These are phyloP conservation scores for Metschnikowia henanensis DNA, from an alignment of 805 yeast species.

Conservation along the genomic window DNA sequence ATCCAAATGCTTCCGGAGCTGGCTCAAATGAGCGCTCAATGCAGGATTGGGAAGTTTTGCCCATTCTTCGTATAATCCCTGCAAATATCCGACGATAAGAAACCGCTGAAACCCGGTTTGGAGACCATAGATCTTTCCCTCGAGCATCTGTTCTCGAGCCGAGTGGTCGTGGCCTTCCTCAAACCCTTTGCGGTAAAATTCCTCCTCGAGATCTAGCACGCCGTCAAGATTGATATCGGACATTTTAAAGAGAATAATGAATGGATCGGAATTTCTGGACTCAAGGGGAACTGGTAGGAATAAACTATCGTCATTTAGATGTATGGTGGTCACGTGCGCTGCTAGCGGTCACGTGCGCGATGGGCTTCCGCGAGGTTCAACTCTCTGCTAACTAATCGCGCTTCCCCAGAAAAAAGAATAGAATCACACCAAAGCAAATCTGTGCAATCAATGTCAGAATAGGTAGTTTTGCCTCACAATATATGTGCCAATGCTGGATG, in stretches of 20 bases:
- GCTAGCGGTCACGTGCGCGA: neutral
- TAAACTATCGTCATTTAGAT: no score
- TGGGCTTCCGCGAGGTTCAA: no score
- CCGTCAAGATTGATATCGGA: conserved; percentile 42
- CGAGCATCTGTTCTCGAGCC: conserved; percentile 55
- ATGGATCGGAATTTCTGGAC: no score
- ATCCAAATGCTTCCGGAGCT: conserved; percentile 28
- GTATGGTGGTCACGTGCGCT: no score
- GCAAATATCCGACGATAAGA: conserved; percentile 66
- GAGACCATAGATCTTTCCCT: conserved; percentile 83
- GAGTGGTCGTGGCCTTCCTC: conserved; percentile 69
- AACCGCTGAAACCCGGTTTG: conserved; percentile 77
- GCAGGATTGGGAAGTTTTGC: conserved; percentile 2
- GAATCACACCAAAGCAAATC: no score
- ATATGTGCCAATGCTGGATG: neutral
- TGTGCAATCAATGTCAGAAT: no score
- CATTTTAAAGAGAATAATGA: conserved; percentile 3
- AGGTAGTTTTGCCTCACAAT: no score
- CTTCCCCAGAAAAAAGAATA: no score
- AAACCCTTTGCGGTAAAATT: conserved; percentile 66
- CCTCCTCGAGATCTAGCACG: conserved; percentile 58
- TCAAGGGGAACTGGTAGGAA: no score
- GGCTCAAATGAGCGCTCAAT: conserved; percentile 21
- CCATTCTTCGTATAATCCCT: conserved; percentile 49
- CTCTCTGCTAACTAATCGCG: no score